Base-by-base conservation (phyloP, 2,329 filamentous ascomycete species). In the Microsporum ferrugineum region DNA sequence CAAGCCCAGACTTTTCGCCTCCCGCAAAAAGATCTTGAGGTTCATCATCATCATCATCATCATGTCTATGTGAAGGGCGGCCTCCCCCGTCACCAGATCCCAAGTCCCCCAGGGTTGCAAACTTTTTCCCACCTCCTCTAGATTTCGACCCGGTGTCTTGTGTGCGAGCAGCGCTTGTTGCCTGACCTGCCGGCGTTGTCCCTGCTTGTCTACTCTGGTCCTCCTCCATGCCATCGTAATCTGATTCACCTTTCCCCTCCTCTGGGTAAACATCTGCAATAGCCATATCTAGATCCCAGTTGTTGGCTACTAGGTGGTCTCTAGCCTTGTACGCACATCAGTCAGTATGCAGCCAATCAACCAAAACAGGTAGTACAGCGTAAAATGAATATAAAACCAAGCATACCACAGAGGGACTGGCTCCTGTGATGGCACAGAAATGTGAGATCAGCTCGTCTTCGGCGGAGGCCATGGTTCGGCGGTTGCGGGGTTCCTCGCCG, bases 1-100 rank as follows among this genome's bases (percentile, higher is more conserved):
- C 84, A 31, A 87, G 74, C n/a, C 83, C 84, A 10, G 84, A 86
- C 73, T 87, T 87, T 71, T 86, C 84, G 53, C 84, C 84, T 55
- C 84, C 84, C 23, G 84, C 80, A 68, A 85, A 87, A 65, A 86
- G 77, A 69, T 86, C 82, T 58, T 78, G 78, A 29, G 75, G 75
- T 62, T 79, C 78, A 58, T 78, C 75, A 58, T 82, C 78, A 58
- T 78, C 75, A 58, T 82, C 78, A 2, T 71, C 71, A 57, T 23
- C 17, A 23, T 23, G 17, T 23, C 17, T 23, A 23, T 75, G 70
- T 10, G 65, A 76, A 64, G 75, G 73, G n/a, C 73, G 74, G 39
- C 69, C 69, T 27, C 66, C 68, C 7, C 33, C 57, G 17, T 56
- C 33, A 27, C 68, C 69, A 23, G 73, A 68, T 17, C 69, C 64